Evolutionary conservation across 208 protist genomes (phyloP), one percentile per base, ranked within the genome.

Genomic region (Wallacemonas sp.): DNA sequence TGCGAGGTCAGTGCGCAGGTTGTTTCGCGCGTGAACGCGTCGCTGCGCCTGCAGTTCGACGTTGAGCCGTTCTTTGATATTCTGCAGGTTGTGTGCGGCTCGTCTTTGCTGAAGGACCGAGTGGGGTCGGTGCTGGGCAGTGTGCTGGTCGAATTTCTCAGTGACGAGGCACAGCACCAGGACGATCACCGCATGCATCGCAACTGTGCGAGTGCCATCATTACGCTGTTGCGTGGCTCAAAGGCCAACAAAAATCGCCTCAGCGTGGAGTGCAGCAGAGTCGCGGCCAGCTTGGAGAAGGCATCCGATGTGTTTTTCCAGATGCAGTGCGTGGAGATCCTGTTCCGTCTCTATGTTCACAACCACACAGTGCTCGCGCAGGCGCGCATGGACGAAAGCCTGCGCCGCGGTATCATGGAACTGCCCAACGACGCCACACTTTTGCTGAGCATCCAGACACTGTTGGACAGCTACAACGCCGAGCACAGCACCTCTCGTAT

Each of bases 311-410:
- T 93, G n/a, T 96, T 91, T 61, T 91, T 92, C 52, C 85, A 88
- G 65, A 92, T 96, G 87, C 90, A 96, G 72, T 96, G 90, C 61
- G 77, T 86, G 36, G 87, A 96, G 68, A 76, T 96, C 31, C 61
- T 96, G 11, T 93, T 88, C 65, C 82, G 90, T 1, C 65, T 96
- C 36, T 82, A 92, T 67, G 80, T 81, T 38, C 78, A 92, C 67
- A 79, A 78, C 16, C 64, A 46, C 20, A 77, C 75, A 0, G 81
- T 75, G 25, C 70, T 96, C 18, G 66, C 79, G 20, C 69, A 79
- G 12, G 66, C 68, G 26, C 61, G 57, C 23, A 61, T 91, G 46
- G 44, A 75, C 36, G 85, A 81, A 0, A 67, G 71, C 23, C 72
- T 96, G 18, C 76, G 83, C n/a, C 76, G 74, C 26, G 76, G 81